A percentile compares a stretch with the other conserved stretches of the same genome.
phyloP scores from a whole-genome alignment of 1,139 yeast species.

The Debaryomyces subglobosus region DNA sequence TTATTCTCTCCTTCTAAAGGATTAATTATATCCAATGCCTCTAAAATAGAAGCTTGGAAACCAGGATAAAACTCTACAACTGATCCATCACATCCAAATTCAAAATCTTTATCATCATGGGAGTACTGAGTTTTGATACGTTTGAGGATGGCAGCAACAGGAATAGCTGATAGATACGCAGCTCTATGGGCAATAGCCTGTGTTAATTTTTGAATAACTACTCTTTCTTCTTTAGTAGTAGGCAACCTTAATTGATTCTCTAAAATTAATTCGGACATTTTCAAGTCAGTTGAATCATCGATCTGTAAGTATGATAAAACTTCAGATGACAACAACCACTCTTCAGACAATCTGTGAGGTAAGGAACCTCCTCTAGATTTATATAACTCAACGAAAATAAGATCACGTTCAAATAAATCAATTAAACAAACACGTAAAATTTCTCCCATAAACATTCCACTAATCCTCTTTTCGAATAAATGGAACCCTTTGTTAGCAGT shows the following conservation, averaged over 20 bases:
- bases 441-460: conserved; percentile 95
- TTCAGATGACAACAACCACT: conserved; percentile 83
- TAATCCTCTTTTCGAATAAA: conserved; percentile 88
- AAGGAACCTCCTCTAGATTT: conserved; percentile 52
- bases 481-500: conserved; percentile 89
- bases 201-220: conserved; percentile 69
- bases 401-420: conserved; percentile 62
- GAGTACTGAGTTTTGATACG: conserved; percentile 47
- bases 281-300: conserved; percentile 72
- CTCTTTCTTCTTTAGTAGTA: conserved; percentile 68
- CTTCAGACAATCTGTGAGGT: conserved; percentile 68
- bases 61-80: conserved; percentile 92
- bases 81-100: conserved; percentile 93
- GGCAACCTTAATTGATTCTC: conserved; percentile 67
- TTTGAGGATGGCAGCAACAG: conserved; percentile 72
- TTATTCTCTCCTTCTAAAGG: conserved; percentile 73
- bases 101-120: conserved; percentile 68
- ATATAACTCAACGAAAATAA: conserved; percentile 58
- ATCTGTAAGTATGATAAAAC: conserved; percentile 81
- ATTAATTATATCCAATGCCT: conserved; percentile 69
- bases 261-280: conserved; percentile 65
- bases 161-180: conserved; percentile 84
- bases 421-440: conserved; percentile 71
- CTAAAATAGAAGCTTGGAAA: conserved; percentile 72
- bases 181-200: conserved; percentile 83